These are phyloP conservation scores for Ustilago nuda DNA, from an alignment of 1,284 basidiomycete genomes.

Conservation along the genomic window DNA sequence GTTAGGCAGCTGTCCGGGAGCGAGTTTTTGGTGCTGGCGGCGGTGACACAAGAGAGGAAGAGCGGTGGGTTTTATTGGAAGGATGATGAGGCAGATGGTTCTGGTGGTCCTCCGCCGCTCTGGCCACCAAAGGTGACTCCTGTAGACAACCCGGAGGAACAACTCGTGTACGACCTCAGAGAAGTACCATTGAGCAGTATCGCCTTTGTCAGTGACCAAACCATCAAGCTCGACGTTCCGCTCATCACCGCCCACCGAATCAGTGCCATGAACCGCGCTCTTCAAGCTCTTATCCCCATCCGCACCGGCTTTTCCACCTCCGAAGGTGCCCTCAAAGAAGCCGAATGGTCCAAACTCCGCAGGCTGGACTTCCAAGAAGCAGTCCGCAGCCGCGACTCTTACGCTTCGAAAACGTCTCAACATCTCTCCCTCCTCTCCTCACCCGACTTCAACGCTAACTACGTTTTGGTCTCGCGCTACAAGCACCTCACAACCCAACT, in stretches of 20 bases:
- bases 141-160: slow-evolving; percentile 11
- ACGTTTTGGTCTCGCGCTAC: slow-evolving; percentile 79
- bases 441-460: slow-evolving; percentile 79
- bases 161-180: slow-evolving; percentile 77
- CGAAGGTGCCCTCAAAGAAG: slow-evolving; percentile 48
- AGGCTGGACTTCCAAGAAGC: slow-evolving; percentile 93
- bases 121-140: slow-evolving; percentile 34
- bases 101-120: slow-evolving; percentile 19
- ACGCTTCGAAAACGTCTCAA: slow-evolving; percentile 68
- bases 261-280: slow-evolving; percentile 72
- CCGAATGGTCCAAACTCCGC: slow-evolving; percentile 83
- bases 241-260: slow-evolving; percentile 73
- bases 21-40: slow-evolving; percentile 80
- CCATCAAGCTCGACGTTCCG: slow-evolving; percentile 74
- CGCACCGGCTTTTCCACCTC: slow-evolving; percentile 12
- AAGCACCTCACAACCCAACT: slow-evolving; percentile 81
- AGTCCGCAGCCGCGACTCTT: slow-evolving; percentile 76
- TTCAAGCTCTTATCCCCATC: slow-evolving; percentile 35
- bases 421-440: slow-evolving; percentile 28
- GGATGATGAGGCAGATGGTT: not conserved
- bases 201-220: slow-evolving; percentile 78
- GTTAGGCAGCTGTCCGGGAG: slow-evolving; percentile 76
- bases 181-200: slow-evolving; percentile 81
- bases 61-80: slow-evolving; percentile 71
- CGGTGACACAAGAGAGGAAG: slow-evolving; percentile 73